Base-by-base conservation (phyloP, 108 stramenopile genomes). In the Cyclostephanos invisitatus region DNA sequence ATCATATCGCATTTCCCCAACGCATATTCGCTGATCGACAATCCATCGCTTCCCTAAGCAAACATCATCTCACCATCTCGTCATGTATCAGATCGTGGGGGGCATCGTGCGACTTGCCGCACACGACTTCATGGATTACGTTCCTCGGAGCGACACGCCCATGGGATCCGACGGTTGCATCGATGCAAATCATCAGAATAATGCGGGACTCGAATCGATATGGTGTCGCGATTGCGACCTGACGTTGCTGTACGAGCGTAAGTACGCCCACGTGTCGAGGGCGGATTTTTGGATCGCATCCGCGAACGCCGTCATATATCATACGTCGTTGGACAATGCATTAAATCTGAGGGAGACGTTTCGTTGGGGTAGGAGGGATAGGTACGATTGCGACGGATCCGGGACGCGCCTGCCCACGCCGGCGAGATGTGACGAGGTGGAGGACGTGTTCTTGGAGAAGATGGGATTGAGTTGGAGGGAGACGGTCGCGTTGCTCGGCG, bases 221-320 rank as follows among this genome's bases (percentile, higher is more conserved):
- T 75, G 75, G 75, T 67, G 68, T 47, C 61, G 63, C 0, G 48
- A 42, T 17, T 69, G 68, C 15, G 7, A 21, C 5, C 38, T 77
- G 61, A 69, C 42, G 21, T 12, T 56, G 20, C 6, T 77, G 24
- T 60, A 71, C 49, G 47, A 40, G 9, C 4, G 44, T 0, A 70
- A 70, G 28, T 77, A 71, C 56, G 32, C 67, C 4, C 59, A 64
- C 46, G 28, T 77, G 0, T 44, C 48, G 14, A 64, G 42, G 42
- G 75, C 68, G 21, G 75, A 77, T 49, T 71, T 77, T 48, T 77
- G 75, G 74, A 54, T 75, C 6, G 59, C 46, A 21, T 25, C 48
- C 14, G 68, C 67, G 7, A 75, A 75, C 27, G 74, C 74, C 1
- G 68, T 68, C 18, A 60, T 75, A 12, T 10, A 49, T 24, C 28